Evolutionary conservation across 1,284 basidiomycete genomes (phyloP), one percentile per base, ranked within the genome.

Genomic region (Psilocybe mexicana): DNA sequence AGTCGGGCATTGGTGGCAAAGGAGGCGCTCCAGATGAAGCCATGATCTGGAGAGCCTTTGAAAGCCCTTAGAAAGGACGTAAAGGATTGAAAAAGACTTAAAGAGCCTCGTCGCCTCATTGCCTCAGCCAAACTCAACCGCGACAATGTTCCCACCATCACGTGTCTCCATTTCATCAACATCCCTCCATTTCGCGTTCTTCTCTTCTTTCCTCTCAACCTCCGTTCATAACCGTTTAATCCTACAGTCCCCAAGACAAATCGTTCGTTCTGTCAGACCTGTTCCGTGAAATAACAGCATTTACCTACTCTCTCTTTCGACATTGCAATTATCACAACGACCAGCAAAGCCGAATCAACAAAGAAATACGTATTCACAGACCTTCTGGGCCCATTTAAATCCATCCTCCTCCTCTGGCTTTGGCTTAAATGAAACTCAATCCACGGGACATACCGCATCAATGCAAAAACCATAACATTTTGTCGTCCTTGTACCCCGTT

Each of bases 1-100:
- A 74, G 60, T 75, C 75, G 35, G 74, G 70, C 71, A 74, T 74
- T 52, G 61, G 65, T 43, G 72, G 70, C 55, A 72, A 54, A 38
- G 63, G 59, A 51, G 67, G 67, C 53, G 67, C 61, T 62, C 65
- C 68, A 61, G 66, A 68, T 60, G 70, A 70, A 51, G 71, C 67
- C 66, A 66, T 66, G 57, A 62, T 61, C 55, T 57, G 57, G 54
- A 56, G 52, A 49, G 62, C 58, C 60, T 59, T 52, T 62, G 55
- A 57, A 60, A 65, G 62, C 58, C 60, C 60, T 43, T 43, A 38
- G 47, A 47, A 46, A 49, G 59, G 61, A 44, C 54, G 47, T 61
- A 18, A 18, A 18, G 18, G 18, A 45, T 49, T 48, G 51, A 52
- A 62, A 61, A 58, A 60, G 54, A 55, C 57, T 56, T 48, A 18